Percentiles rank a stretch among this genome's conserved stretches.
Conservation (phyloP, 371 early-diverging fungal species). For the Nematocida displodere region DNA sequence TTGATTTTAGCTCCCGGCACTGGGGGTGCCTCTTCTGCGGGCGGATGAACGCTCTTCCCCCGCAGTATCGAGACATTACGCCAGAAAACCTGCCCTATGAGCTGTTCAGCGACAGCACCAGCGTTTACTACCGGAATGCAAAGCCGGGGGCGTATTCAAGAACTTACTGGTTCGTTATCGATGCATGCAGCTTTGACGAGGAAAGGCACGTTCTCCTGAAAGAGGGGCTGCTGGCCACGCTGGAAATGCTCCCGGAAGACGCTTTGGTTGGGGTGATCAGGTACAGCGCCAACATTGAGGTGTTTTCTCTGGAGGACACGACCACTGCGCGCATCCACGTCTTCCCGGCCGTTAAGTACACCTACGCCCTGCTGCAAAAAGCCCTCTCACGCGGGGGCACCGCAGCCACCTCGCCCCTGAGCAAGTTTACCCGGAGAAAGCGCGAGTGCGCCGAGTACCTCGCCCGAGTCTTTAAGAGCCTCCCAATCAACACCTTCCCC, state of each 20-base stretch:
- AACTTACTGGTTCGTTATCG: constrained; percentile 91
- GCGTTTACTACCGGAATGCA: constrained; percentile 84
- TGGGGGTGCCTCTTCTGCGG: constrained; percentile 98
- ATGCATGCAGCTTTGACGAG: constrained; percentile 79
- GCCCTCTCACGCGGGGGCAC: constrained; percentile 49
- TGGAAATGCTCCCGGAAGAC: constrained; percentile 81
- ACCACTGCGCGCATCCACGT: constrained; percentile 90
- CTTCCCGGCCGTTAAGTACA: constrained; percentile 90
- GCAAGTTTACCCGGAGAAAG: constrained; percentile 68
- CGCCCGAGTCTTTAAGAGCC: constrained; percentile 80
- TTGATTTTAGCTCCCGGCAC: constrained; percentile 81
- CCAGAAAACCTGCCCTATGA: constrained; percentile 89
- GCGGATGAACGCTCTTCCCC: constrained; percentile 88
- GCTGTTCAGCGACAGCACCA: constrained; percentile 79
- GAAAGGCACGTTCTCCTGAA: constrained; percentile 87
- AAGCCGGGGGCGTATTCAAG: constrained; percentile 76
- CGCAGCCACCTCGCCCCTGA: neutral
- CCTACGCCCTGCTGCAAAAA: constrained; percentile 80
- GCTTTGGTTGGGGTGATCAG: constrained; percentile 89
- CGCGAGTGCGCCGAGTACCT: constrained; percentile 82
- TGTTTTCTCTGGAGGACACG: constrained; percentile 69
- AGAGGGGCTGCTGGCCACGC: constrained; percentile 77
- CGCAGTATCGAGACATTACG: constrained; percentile 92
- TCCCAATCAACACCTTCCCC: constrained; percentile 96
- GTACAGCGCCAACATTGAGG: constrained; percentile 87